Evolutionary conservation across 2,329 filamentous ascomycete genomes (phyloP), one percentile per base, ranked within the genome.

Genomic region (Nectriaceae sp.): DNA sequence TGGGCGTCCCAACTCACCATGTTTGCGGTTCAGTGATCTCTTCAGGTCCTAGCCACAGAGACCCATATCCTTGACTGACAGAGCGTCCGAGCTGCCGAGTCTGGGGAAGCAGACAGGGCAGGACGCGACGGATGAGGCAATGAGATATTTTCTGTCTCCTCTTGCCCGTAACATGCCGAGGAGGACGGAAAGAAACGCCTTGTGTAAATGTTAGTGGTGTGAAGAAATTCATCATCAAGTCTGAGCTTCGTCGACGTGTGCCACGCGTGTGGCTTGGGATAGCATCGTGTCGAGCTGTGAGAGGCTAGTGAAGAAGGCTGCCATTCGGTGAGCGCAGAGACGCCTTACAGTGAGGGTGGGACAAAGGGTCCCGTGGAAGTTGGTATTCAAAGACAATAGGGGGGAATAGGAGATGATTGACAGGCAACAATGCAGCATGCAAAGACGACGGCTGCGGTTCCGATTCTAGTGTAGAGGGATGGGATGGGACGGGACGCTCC

Each of bases 201-300:
- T n/a, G n/a, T n/a, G 24, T 13, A 29, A 29, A 29, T 13, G 24
- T 29, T 29, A 6, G 13, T 29, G 24, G 24, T 29, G 24, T 29
- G 24, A 29, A 29, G 24, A n/a, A 13, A 6, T 24, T 29, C 21
- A 37, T 21, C 16, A 20, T 42, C 11, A 16, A 22, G 21, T n/a
- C 36, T 6, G 8, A n/a, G 13, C 44, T 19, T 45, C 38, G 41
- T 49, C 43, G 41, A 49, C 54, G 53, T 60, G 60, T 61, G 60
- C 57, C 56, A 62, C 57, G 58, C 50, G 49, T 41, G 33, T 44
- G 42, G 44, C 45, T 18, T 21, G 20, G 42, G 35, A 13, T 10
- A 52, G 44, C 58, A 52, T 66, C 64, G 64, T 67, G 64, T 67
- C 64, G 57, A 51, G 41, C 61, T 65, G 53, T 67, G 63, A 67